Base-by-base conservation (phyloP, 805 yeast species). In the Jamesozyma lodderae region DNA sequence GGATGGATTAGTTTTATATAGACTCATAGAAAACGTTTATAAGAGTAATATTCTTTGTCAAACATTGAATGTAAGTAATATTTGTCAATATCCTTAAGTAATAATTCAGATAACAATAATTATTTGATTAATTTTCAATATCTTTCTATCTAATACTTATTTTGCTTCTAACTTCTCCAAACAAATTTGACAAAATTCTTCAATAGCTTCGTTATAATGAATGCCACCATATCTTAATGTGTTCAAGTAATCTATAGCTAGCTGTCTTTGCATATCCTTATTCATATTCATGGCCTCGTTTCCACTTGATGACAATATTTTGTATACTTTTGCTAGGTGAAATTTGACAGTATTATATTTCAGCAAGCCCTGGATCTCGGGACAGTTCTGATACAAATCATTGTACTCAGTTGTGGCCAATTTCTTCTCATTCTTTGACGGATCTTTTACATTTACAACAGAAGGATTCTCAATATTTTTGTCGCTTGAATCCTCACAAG, bases 141-240 rank as follows among this genome's bases (percentile, higher is more conserved):
- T 10, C 13, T 23, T 18, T 16, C 11, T 13, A 14, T 25, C 6
- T 19, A 19, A 11, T 3, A 18, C 8, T 25, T 17, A 27, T 20
- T 16, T 22, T 14, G 18, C 10, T 15, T 35, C 40, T 27, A 36
- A 18, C 23, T 42, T 39, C 13, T 36, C 37, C 26, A 53, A 38
- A 35, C 37, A 43, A 20, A 51, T 42, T 31, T 51, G 58, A 30
- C 79, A 71, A 55, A 80, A 80, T 42, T 79, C 86, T 53, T 79
- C 84, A 11, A 80, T 69, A 15, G 77, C 61, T 40, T 66, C 75
- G 52, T 80, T 80, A 35, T 69, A 69, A 48, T 79, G 84, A 0
- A 67, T 44, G 0, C 88, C 87, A 8, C 77, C 79, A 4, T 49
- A 53, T 23, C 86, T 51, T 26, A 80, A 55, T 27, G 77, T 73